Base-by-base conservation (phyloP, 306 rosid species). In the Astragalus glycyphyllos region DNA sequence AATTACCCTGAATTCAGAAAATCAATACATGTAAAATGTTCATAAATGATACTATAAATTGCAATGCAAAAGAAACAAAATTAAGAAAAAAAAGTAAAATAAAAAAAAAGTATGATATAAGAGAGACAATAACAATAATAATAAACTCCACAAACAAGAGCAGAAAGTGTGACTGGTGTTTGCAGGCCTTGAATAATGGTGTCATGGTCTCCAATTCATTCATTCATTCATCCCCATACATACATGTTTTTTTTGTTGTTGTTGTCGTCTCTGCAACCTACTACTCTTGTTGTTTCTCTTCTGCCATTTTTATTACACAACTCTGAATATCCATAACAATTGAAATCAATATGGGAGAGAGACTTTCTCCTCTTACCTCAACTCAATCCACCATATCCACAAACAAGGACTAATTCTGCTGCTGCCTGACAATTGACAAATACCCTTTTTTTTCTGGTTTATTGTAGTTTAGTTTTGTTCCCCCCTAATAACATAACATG, bases 251-350 rank as follows among this genome's bases (percentile, higher is more conserved):
- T 10, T 63, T 63, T 87, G 82, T 89, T 85, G 96, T 37, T 37
- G 41, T 73, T 80, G 87, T 89, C 78, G 87, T 89, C 86, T 87
- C 88, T 82, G 91, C 92, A n/a, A n/a, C n/a, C n/a, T n/a, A n/a
- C n/a, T n/a, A n/a, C n/a, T n/a, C n/a, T n/a, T n/a, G n/a, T n/a
- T n/a, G n/a, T n/a, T n/a, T n/a, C n/a, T n/a, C n/a, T n/a, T n/a
- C n/a, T 82, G 91, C 92, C 89, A 85, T 77, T 81, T 87, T 90
- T 88, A 80, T 84, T 90, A 83, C 96, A 84, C 97, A 81, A 88
- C 88, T 86, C 79, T n/a, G 83, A 87, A 83, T 79, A 86, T 85
- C 81, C 92, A 84, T 90, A 88, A 87, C 89, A 84, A 93, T 85
- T 87, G 73, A 85, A 90, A 88, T 85, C 88, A 93, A 90, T 85